Evolutionary conservation across 768 basidiomycete species (phyloP).

Genomic region (Nidularia sp.): DNA sequence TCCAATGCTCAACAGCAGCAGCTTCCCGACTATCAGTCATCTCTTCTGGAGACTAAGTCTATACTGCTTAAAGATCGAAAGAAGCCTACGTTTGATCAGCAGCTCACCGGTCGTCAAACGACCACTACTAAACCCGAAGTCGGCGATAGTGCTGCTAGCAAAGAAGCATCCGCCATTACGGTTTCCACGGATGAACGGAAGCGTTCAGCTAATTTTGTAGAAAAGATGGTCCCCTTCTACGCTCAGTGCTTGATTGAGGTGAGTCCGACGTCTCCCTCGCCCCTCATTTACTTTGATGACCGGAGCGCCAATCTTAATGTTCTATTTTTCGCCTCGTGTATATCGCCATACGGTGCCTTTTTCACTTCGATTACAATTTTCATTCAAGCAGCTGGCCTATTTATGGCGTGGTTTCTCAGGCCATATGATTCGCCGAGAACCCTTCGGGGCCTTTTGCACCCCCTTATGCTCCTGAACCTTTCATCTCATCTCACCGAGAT

Average conservation of each 20-base stretch:
- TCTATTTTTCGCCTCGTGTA: background rate
- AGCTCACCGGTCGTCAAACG: background rate
- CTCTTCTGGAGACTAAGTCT: background rate
- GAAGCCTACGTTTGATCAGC: background rate
- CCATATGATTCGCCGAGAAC: background rate
- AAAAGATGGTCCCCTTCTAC: slow-evolving; percentile 72
- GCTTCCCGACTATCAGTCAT: slow-evolving; percentile 3
- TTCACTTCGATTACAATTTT: background rate
- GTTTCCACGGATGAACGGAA: slow-evolving; percentile 4
- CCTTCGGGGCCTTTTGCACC: background rate
- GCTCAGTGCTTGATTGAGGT: slow-evolving; percentile 69
- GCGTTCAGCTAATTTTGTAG: slow-evolving; percentile 35
- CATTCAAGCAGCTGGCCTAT: background rate
- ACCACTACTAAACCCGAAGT: background rate
- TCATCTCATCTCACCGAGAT: background rate
- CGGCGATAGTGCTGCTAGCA: background rate
- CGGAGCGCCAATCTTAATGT: background rate
- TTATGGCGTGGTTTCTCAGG: background rate
- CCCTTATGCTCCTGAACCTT: background rate
- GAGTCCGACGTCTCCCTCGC: slow-evolving; percentile 6
- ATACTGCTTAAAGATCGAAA: background rate
- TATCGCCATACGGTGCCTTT: background rate
- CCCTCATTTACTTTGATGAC: background rate
- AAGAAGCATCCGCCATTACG: background rate
- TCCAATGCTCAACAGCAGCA: slow-evolving; percentile 39